These are phyloP conservation scores for Sinapis alba DNA, from an alignment of 441 rosid genomes.

Conservation along the genomic window DNA sequence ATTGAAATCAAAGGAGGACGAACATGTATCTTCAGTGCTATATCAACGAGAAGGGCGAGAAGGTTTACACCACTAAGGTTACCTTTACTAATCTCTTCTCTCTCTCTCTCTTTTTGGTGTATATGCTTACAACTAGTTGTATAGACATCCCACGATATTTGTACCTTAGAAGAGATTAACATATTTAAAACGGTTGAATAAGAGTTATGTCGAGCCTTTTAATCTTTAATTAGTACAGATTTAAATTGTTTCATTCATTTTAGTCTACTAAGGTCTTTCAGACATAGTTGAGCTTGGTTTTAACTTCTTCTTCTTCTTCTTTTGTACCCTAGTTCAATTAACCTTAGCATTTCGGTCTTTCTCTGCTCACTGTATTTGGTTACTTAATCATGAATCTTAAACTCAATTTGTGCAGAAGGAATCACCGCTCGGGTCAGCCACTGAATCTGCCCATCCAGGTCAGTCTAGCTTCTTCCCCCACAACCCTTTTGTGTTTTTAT, in stretches of 20 bases:
- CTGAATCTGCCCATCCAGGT: slow-evolving; percentile 99
- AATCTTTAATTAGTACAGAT: background rate
- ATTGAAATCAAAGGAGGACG: background rate
- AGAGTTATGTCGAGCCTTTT: background rate
- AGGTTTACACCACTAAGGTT: slow-evolving; percentile 97
- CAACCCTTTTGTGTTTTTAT: background rate
- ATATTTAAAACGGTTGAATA: background rate
- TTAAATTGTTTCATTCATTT: background rate
- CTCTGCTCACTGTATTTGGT: background rate
- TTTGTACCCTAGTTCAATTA: background rate
- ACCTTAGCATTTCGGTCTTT: background rate
- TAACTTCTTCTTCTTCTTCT: background rate
- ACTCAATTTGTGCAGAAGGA: slow-evolving; percentile 66
- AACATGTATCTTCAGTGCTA: slow-evolving; percentile 93
- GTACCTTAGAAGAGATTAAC: background rate
- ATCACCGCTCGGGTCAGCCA: slow-evolving; percentile 72
- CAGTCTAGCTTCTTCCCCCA: background rate
- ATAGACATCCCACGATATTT: background rate
- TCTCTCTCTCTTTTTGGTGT: background rate
- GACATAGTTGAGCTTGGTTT: background rate
- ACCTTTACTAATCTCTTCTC: background rate
- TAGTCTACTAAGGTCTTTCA: background rate
- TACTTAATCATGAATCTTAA: background rate
- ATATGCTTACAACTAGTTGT: background rate
- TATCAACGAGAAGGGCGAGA: slow-evolving; percentile 94